A percentile compares a stretch with the other conserved stretches of the same genome.
Conservation (phyloP, 176 grass and related monocot genomes). For the Oryza officinalis region DNA sequence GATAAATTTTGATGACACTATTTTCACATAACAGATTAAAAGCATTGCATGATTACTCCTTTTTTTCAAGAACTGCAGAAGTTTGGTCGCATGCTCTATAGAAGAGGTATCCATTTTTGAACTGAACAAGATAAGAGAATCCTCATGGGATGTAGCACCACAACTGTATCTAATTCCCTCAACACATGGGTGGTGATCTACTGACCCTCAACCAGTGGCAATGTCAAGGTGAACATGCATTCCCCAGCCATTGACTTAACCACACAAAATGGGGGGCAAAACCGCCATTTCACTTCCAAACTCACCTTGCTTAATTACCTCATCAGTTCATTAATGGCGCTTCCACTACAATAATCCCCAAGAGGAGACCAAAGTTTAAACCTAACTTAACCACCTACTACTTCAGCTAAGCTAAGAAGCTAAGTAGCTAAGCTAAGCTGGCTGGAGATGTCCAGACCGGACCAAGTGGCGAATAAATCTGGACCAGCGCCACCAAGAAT, state of each 20-base stretch:
- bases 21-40: background rate
- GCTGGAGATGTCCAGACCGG: background rate
- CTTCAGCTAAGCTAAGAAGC: background rate
- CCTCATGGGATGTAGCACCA: background rate
- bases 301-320: background rate
- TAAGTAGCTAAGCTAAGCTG: background rate
- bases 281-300: background rate
- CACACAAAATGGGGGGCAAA: background rate
- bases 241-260: constrained; percentile 28
- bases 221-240: too few relatives aligned
- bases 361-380: background rate
- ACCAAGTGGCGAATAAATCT: constrained; percentile 37
- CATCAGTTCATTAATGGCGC: background rate
- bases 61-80: background rate
- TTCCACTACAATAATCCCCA: background rate
- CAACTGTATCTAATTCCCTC: constrained; percentile 1
- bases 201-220: background rate
- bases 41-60: too few relatives aligned
- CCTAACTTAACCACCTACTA: constrained; percentile 19
- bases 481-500: background rate
- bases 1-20: background rate
- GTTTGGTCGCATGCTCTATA: background rate
- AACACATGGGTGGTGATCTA: constrained; percentile 10
- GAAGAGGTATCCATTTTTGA: background rate
- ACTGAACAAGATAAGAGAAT: background rate